phyloP scores from a whole-genome alignment of 305 asterid species.

The Caryopteris hybrid region DNA sequence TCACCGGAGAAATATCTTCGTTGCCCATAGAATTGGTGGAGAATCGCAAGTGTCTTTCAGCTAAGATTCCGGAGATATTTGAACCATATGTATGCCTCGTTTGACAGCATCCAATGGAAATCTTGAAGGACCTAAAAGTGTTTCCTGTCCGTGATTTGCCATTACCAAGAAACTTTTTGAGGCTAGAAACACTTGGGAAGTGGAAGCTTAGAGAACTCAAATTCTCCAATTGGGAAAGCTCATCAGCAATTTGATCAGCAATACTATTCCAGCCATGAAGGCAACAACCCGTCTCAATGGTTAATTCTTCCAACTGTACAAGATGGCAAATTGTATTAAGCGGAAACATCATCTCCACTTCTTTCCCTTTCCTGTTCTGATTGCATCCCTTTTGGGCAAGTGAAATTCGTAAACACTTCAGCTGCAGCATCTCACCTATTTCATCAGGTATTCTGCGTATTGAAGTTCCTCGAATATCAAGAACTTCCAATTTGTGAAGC shows the following conservation, averaged over 20 bases:
- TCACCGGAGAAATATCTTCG: neutral
- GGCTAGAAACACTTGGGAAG: slow-evolving; percentile 15
- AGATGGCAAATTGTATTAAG: neutral
- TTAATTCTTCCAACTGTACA: slow-evolving; percentile 11
- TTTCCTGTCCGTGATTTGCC: neutral
- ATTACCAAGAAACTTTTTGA: neutral
- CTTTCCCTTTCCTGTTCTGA: neutral
- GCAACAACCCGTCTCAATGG: slow-evolving; percentile 9
- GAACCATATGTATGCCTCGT: neutral
- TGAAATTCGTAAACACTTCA: slow-evolving; percentile 20
- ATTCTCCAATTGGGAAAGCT: slow-evolving; percentile 7
- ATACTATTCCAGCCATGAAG: neutral
- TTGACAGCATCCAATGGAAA: slow-evolving; percentile 10
- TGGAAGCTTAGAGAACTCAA: slow-evolving; percentile 16
- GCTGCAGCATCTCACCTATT: neutral
- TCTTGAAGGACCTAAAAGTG: slow-evolving; percentile 21
- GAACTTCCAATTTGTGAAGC: slow-evolving; percentile 12
- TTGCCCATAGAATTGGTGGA: neutral
- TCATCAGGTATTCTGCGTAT: neutral
- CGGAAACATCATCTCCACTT: neutral
- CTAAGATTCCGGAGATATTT: neutral
- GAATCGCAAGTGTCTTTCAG: slow-evolving; percentile 1
- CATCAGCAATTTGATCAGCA: neutral
- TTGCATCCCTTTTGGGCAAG: neutral
- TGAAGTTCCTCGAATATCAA: slow-evolving; percentile 25